Base-by-base conservation (phyloP, 2,329 filamentous ascomycete species). In the Fusarium irregulare region DNA sequence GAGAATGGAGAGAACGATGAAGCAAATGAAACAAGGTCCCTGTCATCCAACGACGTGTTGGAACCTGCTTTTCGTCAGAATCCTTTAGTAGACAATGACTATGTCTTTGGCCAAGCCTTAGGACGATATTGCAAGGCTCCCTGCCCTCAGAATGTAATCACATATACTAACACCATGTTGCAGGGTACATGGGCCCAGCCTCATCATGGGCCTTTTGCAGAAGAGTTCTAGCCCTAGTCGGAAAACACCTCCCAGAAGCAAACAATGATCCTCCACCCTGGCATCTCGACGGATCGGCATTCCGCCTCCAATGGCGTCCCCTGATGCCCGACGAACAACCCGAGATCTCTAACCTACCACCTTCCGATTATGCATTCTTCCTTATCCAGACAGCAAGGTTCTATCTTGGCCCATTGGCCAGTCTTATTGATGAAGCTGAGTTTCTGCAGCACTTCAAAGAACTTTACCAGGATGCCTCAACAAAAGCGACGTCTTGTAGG, bases 131-230 rank as follows among this genome's bases (percentile, higher is more conserved):
- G 73, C 56, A 56, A 21, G 60, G 4, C 1, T 3, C 3, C 7
- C 30, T 32, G 7, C 7, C 4, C 1, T 28, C 2, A 18, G 5
- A 16, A 3, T 7, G 2, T 4, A 9, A 11, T 42, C 6, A 8
- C 12, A 23, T 16, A 21, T 37, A 20, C 44, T 54, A 2, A 49
- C 20, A 6, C 7, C 2, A 14, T 2, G 1, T 8, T 3, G 25
- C 7, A 75, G 73, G 73, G 73, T 75, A 75, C 13, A 75, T 75
- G 73, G 73, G 73, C 2, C 73, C 73, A 3, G 67, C 72, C 1
- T 75, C 73, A 1, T 75, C 73, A 5, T 75, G 73, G 73, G 70
- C 73, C 0, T 75, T 74, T 16, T 75, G 73, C 18, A 64, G 73
- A 25, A 60, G 73, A 21, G 73, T 75, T 12, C 18, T 75, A 6